Evolutionary conservation across 148 eudicot species (phyloP), one percentile per base, ranked within the genome.

Genomic region (Rhododendron simsii): DNA sequence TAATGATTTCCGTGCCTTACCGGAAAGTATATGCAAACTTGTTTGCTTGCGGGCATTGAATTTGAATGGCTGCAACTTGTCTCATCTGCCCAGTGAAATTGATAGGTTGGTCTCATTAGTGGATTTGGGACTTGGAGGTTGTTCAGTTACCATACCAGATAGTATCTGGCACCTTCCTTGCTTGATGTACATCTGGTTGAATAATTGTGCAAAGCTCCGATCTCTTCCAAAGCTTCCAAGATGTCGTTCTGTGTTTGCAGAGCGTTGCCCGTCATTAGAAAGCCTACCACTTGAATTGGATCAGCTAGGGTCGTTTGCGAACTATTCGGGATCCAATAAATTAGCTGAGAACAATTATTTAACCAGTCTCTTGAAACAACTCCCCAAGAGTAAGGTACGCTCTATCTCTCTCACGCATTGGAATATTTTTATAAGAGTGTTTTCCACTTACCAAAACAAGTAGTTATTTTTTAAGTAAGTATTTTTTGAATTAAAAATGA

Each of bases 231-330:
- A 63, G 12, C 71, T 63, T 63, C 71, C 28, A 20, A 7, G 0
- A 63, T 1, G 26, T 8, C 0, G 0, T 23, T 0, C 0, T 0
- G n/a, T 69, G 74, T 9, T 0, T 69, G 74, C 74, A 3, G 0
- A 0, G 11, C 2, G 0, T 26, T 69, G 35, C 15, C 37, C 35
- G 9, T 28, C 35, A 11, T 67, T n/a, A n/a, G 74, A 67, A 28
- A 67, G 35, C 74, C 26, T 67, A 57, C 23, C 35, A 11, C 23
- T 20, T 67, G 30, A 67, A 67, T n/a, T n/a, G 35, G 26, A n/a
- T 21, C 74, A 67, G 35, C 9, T 67, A 0, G 74, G 15, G 13
- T 0, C 0, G 9, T 0, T 6, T 0, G 44, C 7, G 9, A 3
- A n/a, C 37, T 23, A 7, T 67, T 9, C 4, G 13, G 74, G 74